Evolutionary conservation across 2,329 filamentous ascomycete genomes (phyloP), one percentile per base, ranked within the genome.

Genomic region (Colletotrichum sp.): DNA sequence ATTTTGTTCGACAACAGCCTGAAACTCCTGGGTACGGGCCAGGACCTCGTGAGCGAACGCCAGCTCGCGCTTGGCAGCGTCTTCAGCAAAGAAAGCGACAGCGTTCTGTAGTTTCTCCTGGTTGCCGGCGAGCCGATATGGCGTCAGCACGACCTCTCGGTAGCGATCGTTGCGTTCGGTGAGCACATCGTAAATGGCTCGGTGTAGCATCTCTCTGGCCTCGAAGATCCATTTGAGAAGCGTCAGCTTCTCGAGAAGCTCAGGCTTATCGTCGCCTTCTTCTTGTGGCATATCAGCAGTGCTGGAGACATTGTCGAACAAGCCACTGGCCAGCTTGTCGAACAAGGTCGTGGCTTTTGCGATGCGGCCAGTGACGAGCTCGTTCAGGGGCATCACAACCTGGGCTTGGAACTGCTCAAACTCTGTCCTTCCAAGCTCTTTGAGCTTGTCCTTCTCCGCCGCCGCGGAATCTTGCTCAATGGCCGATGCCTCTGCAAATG

Each of bases 201-300:
- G 93, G 85, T 99, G 94, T 10, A 99, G 89, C 63, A 91, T 90
- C 85, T 99, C 97, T n/a, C 96, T 93, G 1, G 95, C 94, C 83
- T 99, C 97, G 80, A 98, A 99, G 10, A 99, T 92, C 96, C 97
- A 99, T 82, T 99, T 99, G 16, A 99, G 89, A 64, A 98, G 91
- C 0, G 96, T 99, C 15, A 99, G 89, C 85, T 98, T 98, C 84
- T 99, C 97, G 4, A 99, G 88, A 0, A 99, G 89, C 84, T 99
- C 97, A 0, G 97, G 97, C 82, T 96, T 93, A 83, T 98, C 96
- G 80, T 99, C 96, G 21, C 97, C 96, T 86, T 98, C 96, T 84
- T 98, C 96, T 83, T 98, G 96, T 0, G 96, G 94, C 84, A 95
- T 92, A 81, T 98, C 96, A 1, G 96, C 82, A 91, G 93, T 73